Evolutionary conservation across 1,284 basidiomycete species (phyloP), one percentile per base, ranked within the genome.

Genomic region (Boletellus deceptivus): DNA sequence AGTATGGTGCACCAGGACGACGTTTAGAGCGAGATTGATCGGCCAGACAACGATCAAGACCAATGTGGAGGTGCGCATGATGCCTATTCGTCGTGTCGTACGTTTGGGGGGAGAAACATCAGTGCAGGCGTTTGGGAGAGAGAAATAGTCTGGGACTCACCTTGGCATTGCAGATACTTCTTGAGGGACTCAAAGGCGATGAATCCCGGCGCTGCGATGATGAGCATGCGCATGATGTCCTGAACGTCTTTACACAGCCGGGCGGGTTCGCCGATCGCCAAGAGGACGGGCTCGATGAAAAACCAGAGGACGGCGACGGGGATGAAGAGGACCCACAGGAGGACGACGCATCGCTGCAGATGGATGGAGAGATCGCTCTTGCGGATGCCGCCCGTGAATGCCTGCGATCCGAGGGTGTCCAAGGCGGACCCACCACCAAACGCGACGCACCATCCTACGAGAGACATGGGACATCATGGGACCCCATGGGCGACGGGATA

Each of bases 151-250:
- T 22, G 13, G 6, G 20, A 60, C 74, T 54, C 56, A 84, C 86
- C 86, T 74, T 89, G 86, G 52, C 86, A 87, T 63, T 89, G 86
- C 20, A 89, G 64, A 66, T 89, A 89, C 67, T 87, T 89, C 67
- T 89, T 89, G 57, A 88, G 69, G 48, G 79, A 83, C 65, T 89
- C 87, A 53, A 89, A 90, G 8, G 79, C 84, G 54, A 89, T 80
- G 61, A 87, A 89, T 6, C 78, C 86, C 1, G 88, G 86, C 0
- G 81, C 84, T 2, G 82, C 86, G 36, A 82, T 49, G 44, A 82
- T 74, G 44, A 90, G 68, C 22, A 89, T 62, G 10, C 86, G 78
- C 55, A 89, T 70, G 60, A 86, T 86, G 16, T 60, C 59, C 60
- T 89, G 83, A 0, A 85, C 84, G 57, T 83, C 76, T 43, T 64